Evolutionary conservation across 139 green algal genomes (phyloP).

Genomic region (Closterium sp.): DNA sequence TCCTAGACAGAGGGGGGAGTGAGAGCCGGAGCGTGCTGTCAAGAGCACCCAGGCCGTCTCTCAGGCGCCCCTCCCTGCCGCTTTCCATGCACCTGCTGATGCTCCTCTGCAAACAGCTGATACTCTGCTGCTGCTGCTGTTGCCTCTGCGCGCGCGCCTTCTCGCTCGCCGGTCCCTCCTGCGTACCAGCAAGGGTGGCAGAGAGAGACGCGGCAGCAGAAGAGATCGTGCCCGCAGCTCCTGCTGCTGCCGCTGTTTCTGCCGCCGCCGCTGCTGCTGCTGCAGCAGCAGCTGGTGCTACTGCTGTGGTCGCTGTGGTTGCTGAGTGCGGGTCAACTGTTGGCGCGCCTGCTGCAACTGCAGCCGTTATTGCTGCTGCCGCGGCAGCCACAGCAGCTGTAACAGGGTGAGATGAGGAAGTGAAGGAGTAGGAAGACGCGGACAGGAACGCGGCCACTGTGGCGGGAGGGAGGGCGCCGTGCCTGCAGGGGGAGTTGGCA

Average conservation of each 20-base stretch:
- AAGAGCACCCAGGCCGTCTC: background rate
- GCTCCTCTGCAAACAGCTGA: background rate
- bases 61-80: background rate
- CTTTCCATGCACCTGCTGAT: background rate
- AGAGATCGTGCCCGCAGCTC: background rate
- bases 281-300: background rate
- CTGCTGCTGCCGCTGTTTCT: background rate
- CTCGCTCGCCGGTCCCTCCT: background rate
- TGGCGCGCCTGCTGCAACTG: background rate
- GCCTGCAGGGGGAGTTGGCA: background rate
- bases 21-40: background rate
- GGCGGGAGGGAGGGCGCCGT: background rate
- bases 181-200: background rate
- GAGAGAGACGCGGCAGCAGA: background rate
- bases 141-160: background rate
- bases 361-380: background rate
- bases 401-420: background rate
- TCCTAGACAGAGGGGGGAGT: background rate
- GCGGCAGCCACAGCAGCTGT: background rate
- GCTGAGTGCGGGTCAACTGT: background rate
- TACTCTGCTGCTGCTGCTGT: background rate
- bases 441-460: background rate
- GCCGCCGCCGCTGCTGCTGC: background rate
- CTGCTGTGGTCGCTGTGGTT: background rate
- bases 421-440: background rate